phyloP scores from a whole-genome alignment of 768 basidiomycete genomes.

The Chalciporus chontae region DNA sequence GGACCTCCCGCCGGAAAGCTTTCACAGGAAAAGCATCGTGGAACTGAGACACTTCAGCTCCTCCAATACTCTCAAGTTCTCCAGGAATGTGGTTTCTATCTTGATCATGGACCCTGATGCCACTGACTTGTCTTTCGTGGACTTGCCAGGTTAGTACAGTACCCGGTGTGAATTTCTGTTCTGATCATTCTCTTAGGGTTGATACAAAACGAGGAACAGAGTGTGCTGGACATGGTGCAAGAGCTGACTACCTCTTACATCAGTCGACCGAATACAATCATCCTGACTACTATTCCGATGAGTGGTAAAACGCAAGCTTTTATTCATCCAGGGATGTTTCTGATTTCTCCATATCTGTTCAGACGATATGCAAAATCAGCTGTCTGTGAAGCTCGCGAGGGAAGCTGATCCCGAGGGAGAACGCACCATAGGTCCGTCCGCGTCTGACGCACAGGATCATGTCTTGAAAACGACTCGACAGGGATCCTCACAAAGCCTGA shows the following conservation, averaged over 20 bases:
- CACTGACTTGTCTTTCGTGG: constrained; percentile 51
- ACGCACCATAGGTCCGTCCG: constrained; percentile 56
- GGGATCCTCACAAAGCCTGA: constrained; percentile 75
- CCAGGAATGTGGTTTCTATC: constrained; percentile 48
- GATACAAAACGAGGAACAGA: constrained; percentile 49
- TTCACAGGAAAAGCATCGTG: constrained; percentile 19
- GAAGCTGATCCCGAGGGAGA: constrained; percentile 50
- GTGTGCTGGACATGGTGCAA: constrained; percentile 43
- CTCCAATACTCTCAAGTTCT: constrained; percentile 36
- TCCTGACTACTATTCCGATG: constrained; percentile 66
- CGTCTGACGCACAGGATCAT: not conserved
- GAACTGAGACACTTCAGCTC: constrained; percentile 27
- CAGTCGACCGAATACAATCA: constrained; percentile 47
- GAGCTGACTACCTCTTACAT: constrained; percentile 49
- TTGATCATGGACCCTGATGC: constrained; percentile 42
- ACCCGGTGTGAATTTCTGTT: not conserved
- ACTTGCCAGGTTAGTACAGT: constrained; percentile 44
- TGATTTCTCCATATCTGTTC: not conserved
- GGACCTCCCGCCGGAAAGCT: constrained; percentile 6
- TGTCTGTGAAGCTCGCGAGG: constrained; percentile 50
- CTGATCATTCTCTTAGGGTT: constrained; percentile 38
- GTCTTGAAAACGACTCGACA: constrained; percentile 19
- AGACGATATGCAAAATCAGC: constrained; percentile 71
- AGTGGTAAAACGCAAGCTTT: constrained; percentile 38
- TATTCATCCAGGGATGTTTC: not conserved